These are phyloP conservation scores for Ziziphus jujuba DNA, from an alignment of 306 rosid species.

Conservation along the genomic window DNA sequence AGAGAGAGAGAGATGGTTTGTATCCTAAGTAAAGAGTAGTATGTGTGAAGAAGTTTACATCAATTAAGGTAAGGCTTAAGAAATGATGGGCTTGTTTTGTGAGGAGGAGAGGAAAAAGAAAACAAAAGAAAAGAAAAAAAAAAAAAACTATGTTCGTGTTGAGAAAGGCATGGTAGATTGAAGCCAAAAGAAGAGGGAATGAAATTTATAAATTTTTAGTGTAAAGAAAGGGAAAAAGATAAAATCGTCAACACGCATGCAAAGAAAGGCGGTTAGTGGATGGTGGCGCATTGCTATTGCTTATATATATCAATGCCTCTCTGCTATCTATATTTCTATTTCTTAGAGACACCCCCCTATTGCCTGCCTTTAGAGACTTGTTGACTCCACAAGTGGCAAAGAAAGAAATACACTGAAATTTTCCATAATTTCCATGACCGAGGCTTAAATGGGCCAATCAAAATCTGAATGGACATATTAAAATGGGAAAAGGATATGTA, in stretches of 20 bases:
- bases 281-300: constrained; percentile 35
- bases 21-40: neutral
- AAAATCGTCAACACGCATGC: constrained; percentile 74
- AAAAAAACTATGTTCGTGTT: constrained; percentile 30
- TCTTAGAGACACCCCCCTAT: constrained; percentile 1
- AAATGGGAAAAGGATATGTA: constrained; percentile 2
- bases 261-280: constrained; percentile 53
- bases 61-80: constrained; percentile 18
- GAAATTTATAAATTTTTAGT: constrained; percentile 1
- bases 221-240: constrained; percentile 24
- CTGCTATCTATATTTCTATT: too few species aligned
- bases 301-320: too few species aligned
- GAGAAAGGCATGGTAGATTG: constrained; percentile 24
- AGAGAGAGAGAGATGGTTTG: constrained; percentile 25
- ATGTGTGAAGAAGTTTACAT: constrained; percentile 31
- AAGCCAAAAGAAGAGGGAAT: constrained; percentile 21
- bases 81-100: constrained; percentile 39
- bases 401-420: too few species aligned
- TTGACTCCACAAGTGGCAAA: constrained; percentile 32
- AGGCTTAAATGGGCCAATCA: constrained; percentile 11
- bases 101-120: too few species aligned
- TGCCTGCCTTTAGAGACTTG: neutral
- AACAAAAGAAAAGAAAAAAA: too few species aligned
- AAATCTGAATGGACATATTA: constrained; percentile 9
- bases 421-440: too few species aligned